Conservation (phyloP, 306 rosid species). For the Prunus persica region Prunus_persica_NCBIv2 NC_034010.1:7791001-7791500, state of each 20-base stretch:
- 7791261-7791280: constrained; percentile 11
- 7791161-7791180: constrained; percentile 78
- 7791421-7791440: constrained; percentile 83
- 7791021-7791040: constrained; percentile 54
- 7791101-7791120: constrained; percentile 80
- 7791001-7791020: constrained; percentile 38
- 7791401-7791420: constrained; percentile 30
- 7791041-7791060: constrained; percentile 25
- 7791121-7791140: constrained; percentile 62
- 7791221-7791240: constrained; percentile 43
- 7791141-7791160: constrained; percentile 69
- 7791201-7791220: constrained; percentile 57
- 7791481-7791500: too few relatives aligned
- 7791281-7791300: constrained; percentile 25
- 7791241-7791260: constrained; percentile 20
- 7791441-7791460: constrained; percentile 27
- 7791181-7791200: constrained; percentile 58
- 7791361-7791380: constrained; percentile 3
- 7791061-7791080: constrained; percentile 17
- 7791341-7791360: neutral
- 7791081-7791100: constrained; percentile 57
- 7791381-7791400: constrained; percentile 9
- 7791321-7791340: constrained; percentile 15
- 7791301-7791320: constrained; percentile 5
- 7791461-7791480: too few relatives aligned